phyloP scores from a whole-genome alignment of 768 basidiomycete genomes.

The Nidularia sp. region DNA sequence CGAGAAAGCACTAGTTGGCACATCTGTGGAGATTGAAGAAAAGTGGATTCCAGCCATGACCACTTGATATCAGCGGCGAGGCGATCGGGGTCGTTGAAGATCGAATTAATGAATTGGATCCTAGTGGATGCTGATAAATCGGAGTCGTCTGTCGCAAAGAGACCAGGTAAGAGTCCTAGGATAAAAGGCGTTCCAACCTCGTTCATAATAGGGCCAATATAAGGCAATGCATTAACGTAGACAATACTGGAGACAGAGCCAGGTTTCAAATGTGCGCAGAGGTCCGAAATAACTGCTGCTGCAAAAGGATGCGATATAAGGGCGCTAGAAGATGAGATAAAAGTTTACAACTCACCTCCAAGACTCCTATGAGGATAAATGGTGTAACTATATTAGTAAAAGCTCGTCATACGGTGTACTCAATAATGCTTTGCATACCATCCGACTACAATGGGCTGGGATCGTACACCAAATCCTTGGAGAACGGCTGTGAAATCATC shows the following conservation, averaged over 20 bases:
- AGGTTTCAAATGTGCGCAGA: slow-evolving; percentile 18
- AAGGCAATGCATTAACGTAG: slow-evolving; percentile 20
- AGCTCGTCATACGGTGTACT: no score
- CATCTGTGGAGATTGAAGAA: slow-evolving; percentile 13
- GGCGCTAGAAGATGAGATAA: neutral
- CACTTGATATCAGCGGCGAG: slow-evolving; percentile 18
- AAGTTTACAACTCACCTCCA: slow-evolving; percentile 14
- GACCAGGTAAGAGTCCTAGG: slow-evolving; percentile 11
- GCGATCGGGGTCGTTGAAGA: slow-evolving; percentile 18
- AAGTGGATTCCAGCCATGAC: slow-evolving; percentile 16
- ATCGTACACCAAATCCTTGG: slow-evolving; percentile 19
- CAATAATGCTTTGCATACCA: no score
- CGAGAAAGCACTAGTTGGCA: slow-evolving; percentile 15
- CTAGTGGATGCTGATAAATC: slow-evolving; percentile 12
- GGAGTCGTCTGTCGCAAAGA: slow-evolving; percentile 16
- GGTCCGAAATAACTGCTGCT: slow-evolving; percentile 23
- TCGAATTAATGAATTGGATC: slow-evolving; percentile 16
- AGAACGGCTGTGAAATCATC: slow-evolving; percentile 26
- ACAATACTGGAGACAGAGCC: slow-evolving; percentile 22
- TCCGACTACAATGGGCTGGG: slow-evolving; percentile 22
- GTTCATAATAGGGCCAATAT: slow-evolving; percentile 13
- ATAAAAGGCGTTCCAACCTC: slow-evolving; percentile 16
- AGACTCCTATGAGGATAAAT: slow-evolving; percentile 16
- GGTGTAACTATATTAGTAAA: neutral
- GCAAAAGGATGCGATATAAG: neutral